Evolutionary conservation across 257 asterid genomes (phyloP), one percentile per base, ranked within the genome.

Genomic region (Capsicum chinense): DNA sequence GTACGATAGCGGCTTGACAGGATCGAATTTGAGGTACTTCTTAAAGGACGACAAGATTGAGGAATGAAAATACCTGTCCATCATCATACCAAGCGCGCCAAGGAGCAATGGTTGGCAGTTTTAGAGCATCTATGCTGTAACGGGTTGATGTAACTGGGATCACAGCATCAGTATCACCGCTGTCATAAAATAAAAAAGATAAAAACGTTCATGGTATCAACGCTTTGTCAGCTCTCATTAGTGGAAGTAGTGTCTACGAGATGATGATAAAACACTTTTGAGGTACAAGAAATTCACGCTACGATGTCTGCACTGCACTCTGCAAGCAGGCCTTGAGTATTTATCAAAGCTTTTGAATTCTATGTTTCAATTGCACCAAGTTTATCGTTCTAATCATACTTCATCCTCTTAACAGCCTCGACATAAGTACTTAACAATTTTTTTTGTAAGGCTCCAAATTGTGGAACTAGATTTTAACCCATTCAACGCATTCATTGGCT

Each of bases 91-190:
- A 97, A 88, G 98, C 89, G 39, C 88, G 90, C 97, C 98, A 97
- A 5, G 95, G 95, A 82, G 92, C 60, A 73, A 88, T 83, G 1
- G 96, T 92, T 54, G 92, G 89, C 83, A 95, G 97, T 56, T 91
- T 88, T 69, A 97, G 89, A 79, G 98, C 94, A 67, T 92, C 91
- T 44, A 95, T 91, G 74, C 92, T 93, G 88, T 93, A 91, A 33
- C 98, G 97, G 21, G 99, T 97, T 3, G 99, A 95, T 74, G 99
- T 90, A 74, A 95, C 98, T 7, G 99, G 99, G 84, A 97, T 86
- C 33, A 97, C 97, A 67, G 98, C 93, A 92, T 97, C 98, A 5
- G 97, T 89, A 83, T 97, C 97, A 3, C 99, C 99, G 89, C 98
- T 97, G 91, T 64, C 74, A 82, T 19, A 37, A 56, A 84, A 59